Conservation (phyloP, 352 stramenopile genomes). For the Thalassiosira hispida region DNA sequence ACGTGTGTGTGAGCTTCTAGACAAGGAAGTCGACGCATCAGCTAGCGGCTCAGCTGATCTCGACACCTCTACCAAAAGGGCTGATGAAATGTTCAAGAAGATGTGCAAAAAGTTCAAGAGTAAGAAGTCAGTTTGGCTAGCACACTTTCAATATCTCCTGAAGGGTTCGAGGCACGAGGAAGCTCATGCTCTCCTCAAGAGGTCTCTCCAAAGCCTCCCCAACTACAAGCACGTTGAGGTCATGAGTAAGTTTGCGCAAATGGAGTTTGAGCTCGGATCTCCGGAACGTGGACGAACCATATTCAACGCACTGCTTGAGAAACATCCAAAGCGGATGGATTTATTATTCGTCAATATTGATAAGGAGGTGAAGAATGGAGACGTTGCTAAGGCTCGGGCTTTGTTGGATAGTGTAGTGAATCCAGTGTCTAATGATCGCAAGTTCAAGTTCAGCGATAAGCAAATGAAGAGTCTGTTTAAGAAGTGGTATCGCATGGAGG, state of each 20-base stretch:
- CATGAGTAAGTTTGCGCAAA: constrained; percentile 94
- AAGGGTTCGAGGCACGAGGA: constrained; percentile 80
- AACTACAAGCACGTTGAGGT: constrained; percentile 93
- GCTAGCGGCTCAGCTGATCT: constrained; percentile 66
- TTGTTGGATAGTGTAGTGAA: constrained; percentile 92
- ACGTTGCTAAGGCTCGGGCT: constrained; percentile 86
- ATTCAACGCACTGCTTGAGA: constrained; percentile 93
- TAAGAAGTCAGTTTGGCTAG: constrained; percentile 94
- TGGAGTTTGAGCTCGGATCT: constrained; percentile 94
- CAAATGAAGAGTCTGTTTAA: constrained; percentile 99
- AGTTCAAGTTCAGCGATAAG: constrained; percentile 94
- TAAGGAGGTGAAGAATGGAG: constrained; percentile 94
- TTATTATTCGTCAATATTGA: constrained; percentile 97
- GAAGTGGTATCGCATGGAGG: constrained; percentile 94
- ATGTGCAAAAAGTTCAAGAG: constrained; percentile 90
- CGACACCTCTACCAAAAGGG: constrained; percentile 56
- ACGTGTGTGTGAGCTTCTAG: constrained; percentile 91
- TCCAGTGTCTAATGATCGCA: constrained; percentile 36
- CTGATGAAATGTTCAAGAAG: constrained; percentile 86
- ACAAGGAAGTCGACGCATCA: constrained; percentile 76
- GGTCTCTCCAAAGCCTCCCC: constrained; percentile 90
- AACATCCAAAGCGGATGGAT: constrained; percentile 95
- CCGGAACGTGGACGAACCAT: constrained; percentile 94
- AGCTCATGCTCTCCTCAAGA: constrained; percentile 90
- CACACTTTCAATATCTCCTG: constrained; percentile 89